Evolutionary conservation across 2,329 filamentous ascomycete genomes (phyloP).

Genomic region (Bisporella sp.): DNA sequence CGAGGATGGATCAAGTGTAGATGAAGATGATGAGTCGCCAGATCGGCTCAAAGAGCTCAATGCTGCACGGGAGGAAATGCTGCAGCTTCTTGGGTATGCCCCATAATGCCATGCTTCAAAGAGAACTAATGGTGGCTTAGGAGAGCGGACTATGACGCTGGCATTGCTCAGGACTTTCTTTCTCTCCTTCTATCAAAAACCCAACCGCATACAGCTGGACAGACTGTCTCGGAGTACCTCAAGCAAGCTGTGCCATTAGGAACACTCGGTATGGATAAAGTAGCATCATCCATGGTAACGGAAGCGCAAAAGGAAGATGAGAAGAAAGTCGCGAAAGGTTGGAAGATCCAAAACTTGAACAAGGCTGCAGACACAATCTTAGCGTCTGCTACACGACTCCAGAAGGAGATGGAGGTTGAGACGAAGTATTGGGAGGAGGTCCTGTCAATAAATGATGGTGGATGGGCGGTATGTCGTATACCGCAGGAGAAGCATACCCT

Average conservation of each 20-base stretch:
- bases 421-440: slow-evolving; percentile 86
- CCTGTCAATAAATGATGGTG: slow-evolving; percentile 69
- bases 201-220: slow-evolving; percentile 59
- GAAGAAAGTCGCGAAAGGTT: slow-evolving; percentile 55
- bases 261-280: slow-evolving; percentile 62
- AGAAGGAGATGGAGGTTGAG: slow-evolving; percentile 72
- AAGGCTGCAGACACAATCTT: slow-evolving; percentile 67
- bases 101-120: background rate
- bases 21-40: slow-evolving; percentile 37
- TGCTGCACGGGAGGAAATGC: slow-evolving; percentile 48
- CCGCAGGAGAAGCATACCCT: slow-evolving; percentile 67
- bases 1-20: slow-evolving; percentile 31
- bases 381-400: slow-evolving; percentile 63
- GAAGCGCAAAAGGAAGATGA: slow-evolving; percentile 49
- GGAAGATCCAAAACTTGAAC: slow-evolving; percentile 72
- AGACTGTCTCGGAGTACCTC: slow-evolving; percentile 63
- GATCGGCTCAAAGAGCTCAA: slow-evolving; percentile 28
- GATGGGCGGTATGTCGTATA: slow-evolving; percentile 78
- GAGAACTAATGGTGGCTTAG: slow-evolving; percentile 16
- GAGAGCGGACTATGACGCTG: slow-evolving; percentile 50
- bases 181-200: slow-evolving; percentile 72
- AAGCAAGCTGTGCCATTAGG: slow-evolving; percentile 68
- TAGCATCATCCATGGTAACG: slow-evolving; percentile 53
- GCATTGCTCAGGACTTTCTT: slow-evolving; percentile 72
- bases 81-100: slow-evolving; percentile 50